Percentiles rank a stretch among this genome's conserved stretches.
Conservation (phyloP, 192 early-diverging fungal genomes). For the Umbelopsis vinacea region DNA sequence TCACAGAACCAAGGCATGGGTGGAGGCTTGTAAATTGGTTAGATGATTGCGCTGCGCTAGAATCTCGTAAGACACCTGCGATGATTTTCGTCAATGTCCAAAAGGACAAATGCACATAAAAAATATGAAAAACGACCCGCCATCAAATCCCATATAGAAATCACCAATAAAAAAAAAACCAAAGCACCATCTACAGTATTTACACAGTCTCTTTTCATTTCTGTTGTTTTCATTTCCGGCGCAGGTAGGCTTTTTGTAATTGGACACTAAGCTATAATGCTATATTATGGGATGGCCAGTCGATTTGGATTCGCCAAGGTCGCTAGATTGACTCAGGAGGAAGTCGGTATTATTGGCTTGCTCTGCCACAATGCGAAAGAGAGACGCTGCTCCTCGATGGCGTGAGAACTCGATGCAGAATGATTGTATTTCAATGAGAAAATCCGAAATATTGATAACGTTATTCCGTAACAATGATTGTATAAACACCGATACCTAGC, state of each 20-base stretch:
- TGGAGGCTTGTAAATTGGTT: conserved; percentile 28
- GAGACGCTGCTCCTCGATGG: conserved; percentile 39
- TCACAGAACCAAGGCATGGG: conserved; percentile 37
- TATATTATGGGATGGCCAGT: conserved; percentile 5
- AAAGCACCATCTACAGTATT: neutral
- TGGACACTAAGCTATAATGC: neutral
- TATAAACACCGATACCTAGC: conserved; percentile 48
- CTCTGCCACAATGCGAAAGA: conserved; percentile 46
- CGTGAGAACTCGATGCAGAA: conserved; percentile 50
- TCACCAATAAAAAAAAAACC: conserved; percentile 1
- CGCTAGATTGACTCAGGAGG: neutral
- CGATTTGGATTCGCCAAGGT: neutral
- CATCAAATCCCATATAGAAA: neutral
- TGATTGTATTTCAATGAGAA: conserved; percentile 41
- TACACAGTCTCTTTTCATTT: conserved; percentile 1
- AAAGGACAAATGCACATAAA: neutral
- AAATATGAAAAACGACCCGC: neutral
- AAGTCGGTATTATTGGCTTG: conserved; percentile 25
- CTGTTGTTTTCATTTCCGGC: neutral
- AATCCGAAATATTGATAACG: conserved; percentile 45
- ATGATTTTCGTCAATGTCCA: conserved; percentile 1
- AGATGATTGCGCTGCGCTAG: neutral
- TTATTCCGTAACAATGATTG: conserved; percentile 41
- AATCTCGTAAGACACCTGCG: neutral
- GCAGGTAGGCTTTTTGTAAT: neutral